Percentiles rank a stretch among this genome's conserved stretches.
Evolutionary conservation across 129 eudicot species (phyloP).

Genomic region (sunflower (Helianthus annuus)): DNA sequence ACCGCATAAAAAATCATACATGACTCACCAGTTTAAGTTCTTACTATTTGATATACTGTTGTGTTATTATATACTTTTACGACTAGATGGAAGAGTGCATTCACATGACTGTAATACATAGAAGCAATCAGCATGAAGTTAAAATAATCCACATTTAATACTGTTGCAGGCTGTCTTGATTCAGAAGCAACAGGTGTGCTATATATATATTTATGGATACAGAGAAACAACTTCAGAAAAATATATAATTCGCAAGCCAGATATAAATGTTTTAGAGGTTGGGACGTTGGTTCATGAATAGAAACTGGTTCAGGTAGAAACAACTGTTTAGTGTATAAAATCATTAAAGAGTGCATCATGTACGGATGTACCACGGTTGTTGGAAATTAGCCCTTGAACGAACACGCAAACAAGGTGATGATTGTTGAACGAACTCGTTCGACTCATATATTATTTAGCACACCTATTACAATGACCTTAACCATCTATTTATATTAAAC

Average conservation of each 20-base stretch:
- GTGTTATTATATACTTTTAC: no score
- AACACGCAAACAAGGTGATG: no score
- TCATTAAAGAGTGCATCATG: background rate
- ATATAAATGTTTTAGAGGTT: background rate
- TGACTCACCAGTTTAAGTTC: background rate
- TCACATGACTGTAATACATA: constrained; percentile 3
- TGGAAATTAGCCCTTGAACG: no score
- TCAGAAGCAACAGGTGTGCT: constrained; percentile 8
- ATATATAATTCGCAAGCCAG: background rate
- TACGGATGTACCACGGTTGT: constrained; percentile 5
- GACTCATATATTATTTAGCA: no score
- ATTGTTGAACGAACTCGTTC: no score
- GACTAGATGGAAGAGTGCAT: constrained; percentile 3
- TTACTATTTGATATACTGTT: background rate
- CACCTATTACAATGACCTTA: no score
- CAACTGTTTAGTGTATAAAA: no score
- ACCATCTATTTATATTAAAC: no score
- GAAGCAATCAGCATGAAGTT: background rate
- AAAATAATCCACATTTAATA: background rate
- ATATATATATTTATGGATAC: background rate
- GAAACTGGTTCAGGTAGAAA: background rate
- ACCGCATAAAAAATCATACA: no score
- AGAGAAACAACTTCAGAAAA: background rate
- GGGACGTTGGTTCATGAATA: no score
- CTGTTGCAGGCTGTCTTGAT: constrained; percentile 6